These are phyloP conservation scores for Camellia sinensis DNA, from an alignment of 148 eudicot species.

Conservation along the genomic window DNA sequence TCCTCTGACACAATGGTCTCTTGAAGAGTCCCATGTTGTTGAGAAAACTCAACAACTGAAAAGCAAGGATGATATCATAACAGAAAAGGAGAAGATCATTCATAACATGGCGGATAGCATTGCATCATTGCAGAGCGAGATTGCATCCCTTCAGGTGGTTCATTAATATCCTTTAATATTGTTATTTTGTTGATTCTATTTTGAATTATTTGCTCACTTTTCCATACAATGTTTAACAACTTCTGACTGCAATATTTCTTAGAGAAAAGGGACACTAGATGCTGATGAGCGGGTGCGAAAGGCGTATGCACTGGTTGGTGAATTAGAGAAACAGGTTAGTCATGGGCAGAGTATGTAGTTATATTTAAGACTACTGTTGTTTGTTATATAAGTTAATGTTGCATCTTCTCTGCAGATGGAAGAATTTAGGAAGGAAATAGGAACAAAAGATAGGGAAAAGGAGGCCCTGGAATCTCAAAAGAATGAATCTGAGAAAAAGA, in stretches of 20 bases:
- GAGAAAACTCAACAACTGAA: conserved; percentile 49
- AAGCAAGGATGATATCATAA: conserved; percentile 56
- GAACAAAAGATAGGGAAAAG: conserved; percentile 49
- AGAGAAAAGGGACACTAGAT: conserved; percentile 69
- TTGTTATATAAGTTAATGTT: neutral
- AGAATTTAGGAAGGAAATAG: conserved; percentile 58
- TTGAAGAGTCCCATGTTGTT: conserved; percentile 51
- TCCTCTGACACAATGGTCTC: neutral
- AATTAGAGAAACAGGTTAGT: conserved; percentile 62
- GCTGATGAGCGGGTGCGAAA: conserved; percentile 54
- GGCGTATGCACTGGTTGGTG: conserved; percentile 59
- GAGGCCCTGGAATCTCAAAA: conserved; percentile 47
- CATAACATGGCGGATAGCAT: conserved; percentile 55
- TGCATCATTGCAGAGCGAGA: conserved; percentile 51
- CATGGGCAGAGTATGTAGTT: neutral
- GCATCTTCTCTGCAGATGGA: conserved; percentile 39
- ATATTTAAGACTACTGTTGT: conserved; percentile 14
- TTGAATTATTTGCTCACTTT: neutral
- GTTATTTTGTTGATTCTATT: neutral
- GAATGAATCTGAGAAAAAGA: conserved; percentile 52
- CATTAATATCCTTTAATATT: neutral
- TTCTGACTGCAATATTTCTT: neutral
- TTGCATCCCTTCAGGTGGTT: conserved; percentile 55
- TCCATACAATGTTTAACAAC: neutral
- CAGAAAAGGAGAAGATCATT: conserved; percentile 50